phyloP scores from a whole-genome alignment of 805 yeast genomes.

The Lachancea dasiensis region DNA sequence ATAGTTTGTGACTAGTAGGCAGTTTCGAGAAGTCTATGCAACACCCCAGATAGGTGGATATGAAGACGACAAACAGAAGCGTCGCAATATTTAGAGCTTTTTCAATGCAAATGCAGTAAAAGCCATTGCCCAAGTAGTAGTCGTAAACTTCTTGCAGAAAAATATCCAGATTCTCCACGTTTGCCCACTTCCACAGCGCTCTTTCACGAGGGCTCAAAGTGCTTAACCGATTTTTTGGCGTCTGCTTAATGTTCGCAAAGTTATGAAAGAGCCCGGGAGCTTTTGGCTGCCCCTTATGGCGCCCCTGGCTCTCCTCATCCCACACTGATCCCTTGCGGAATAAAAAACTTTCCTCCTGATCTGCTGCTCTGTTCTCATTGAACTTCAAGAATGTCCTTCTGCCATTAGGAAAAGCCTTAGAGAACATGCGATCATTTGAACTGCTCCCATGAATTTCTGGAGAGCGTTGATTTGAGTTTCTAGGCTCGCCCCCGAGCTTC shows the following conservation, averaged over 20 bases:
- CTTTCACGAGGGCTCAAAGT: conserved; percentile 59
- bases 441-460: background rate
- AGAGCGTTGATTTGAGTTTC: conserved; percentile 2
- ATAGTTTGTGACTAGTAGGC: conserved; percentile 26
- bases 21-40: conserved; percentile 67
- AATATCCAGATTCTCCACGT: conserved; percentile 83
- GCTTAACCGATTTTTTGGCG: conserved; percentile 31
- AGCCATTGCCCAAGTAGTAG: conserved; percentile 83
- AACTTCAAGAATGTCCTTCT: conserved; percentile 1
- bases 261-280: conserved; percentile 24
- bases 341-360: conserved; percentile 12
- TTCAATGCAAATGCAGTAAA: conserved; percentile 65
- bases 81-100: conserved; percentile 65
- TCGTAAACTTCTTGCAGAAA: conserved; percentile 78
- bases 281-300: conserved; percentile 8
- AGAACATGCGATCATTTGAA: background rate
- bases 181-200: conserved; percentile 95
- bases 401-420: conserved; percentile 1
- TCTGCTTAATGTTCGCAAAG: conserved; percentile 22
- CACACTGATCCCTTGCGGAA: conserved; percentile 19
- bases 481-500: conserved; percentile 1
- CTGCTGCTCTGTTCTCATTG: conserved; percentile 8
- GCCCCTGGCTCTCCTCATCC: conserved; percentile 4
- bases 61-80: conserved; percentile 68
- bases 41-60: conserved; percentile 72